Evolutionary conservation across 2,329 filamentous ascomycete genomes (phyloP).

Genomic region (Cercospora zeina): DNA sequence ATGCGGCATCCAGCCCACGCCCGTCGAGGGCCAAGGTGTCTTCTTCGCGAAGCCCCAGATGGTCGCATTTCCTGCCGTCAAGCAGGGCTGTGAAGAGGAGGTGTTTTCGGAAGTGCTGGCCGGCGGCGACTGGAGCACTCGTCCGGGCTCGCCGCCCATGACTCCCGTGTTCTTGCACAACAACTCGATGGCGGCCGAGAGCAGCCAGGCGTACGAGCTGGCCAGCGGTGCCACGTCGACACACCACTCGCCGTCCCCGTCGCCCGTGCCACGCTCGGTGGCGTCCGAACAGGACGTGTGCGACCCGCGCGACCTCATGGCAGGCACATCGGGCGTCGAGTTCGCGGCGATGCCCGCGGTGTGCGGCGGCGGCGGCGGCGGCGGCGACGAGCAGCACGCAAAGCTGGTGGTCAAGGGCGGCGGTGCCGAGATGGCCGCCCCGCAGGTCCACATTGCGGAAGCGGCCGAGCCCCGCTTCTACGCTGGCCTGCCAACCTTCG

Average conservation of each 20-base stretch:
- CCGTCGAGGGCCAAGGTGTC: conserved; percentile 66
- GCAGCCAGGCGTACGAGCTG: conserved; percentile 64
- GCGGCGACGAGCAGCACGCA: conserved; percentile 55
- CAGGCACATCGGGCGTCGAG: conserved; percentile 60
- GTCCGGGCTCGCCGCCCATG: conserved; percentile 77
- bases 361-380: conserved; percentile 57
- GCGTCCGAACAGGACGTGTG: conserved; percentile 71
- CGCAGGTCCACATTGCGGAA: conserved; percentile 43
- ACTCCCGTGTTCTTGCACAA: conserved; percentile 76
- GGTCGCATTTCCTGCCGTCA: conserved; percentile 61
- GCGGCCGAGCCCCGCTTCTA: conserved; percentile 52
- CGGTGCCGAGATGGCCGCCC: conserved; percentile 29
- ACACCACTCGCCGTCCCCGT: conserved; percentile 74
- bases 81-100: conserved; percentile 70
- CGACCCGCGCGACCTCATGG: conserved; percentile 85
- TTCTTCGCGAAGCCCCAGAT: conserved; percentile 36
- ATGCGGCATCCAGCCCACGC: conserved; percentile 76
- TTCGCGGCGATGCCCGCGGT: conserved; percentile 65
- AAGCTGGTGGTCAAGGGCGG: conserved; percentile 52
- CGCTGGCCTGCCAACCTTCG: conserved; percentile 70
- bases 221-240: conserved; percentile 70
- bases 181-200: conserved; percentile 59
- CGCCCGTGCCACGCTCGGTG: conserved; percentile 70
- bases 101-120: conserved; percentile 71
- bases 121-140: conserved; percentile 68